These are phyloP conservation scores for Pleoardoris graminearum DNA, from an alignment of 2,329 filamentous ascomycete genomes.

Conservation along the genomic window DNA sequence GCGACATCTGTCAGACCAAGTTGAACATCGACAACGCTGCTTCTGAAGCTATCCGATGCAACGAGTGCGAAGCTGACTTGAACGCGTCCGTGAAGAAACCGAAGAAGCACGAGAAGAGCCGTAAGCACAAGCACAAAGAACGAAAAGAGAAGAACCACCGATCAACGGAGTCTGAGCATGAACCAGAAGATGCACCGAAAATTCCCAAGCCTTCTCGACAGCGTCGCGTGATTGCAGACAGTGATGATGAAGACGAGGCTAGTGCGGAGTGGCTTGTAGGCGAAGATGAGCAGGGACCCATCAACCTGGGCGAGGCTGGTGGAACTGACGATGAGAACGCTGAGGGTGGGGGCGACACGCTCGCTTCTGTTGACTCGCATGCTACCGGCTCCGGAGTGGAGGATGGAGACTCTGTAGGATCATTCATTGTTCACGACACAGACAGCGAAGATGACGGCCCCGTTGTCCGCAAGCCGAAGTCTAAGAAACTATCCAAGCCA, in stretches of 20 bases:
- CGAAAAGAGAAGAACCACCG: constrained; percentile 48
- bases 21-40: constrained; percentile 61
- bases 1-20: constrained; percentile 78
- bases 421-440: constrained; percentile 44
- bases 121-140: constrained; percentile 45
- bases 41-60: constrained; percentile 63
- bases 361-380: constrained; percentile 72
- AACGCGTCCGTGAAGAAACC: constrained; percentile 55
- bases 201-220: constrained; percentile 30
- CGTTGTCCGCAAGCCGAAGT: constrained; percentile 19
- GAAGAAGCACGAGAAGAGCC: constrained; percentile 54
- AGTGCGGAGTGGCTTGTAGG: constrained; percentile 81
- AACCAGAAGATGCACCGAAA: constrained; percentile 26
- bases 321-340: constrained; percentile 85
- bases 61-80: constrained; percentile 75
- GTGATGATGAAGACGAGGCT: constrained; percentile 67
- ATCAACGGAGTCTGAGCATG: constrained; percentile 44
- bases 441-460: constrained; percentile 46
- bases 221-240: constrained; percentile 60
- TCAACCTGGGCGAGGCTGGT: constrained; percentile 75
- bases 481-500: constrained; percentile 31
- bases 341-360: constrained; percentile 80
- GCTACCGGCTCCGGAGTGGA: constrained; percentile 60
- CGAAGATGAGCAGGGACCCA: constrained; percentile 63
- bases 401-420: constrained; percentile 46